Percentiles rank a stretch among this genome's conserved stretches.
These are phyloP conservation scores for Leucogyrophana mollusca DNA, from an alignment of 768 basidiomycete genomes.

Conservation along the genomic window DNA sequence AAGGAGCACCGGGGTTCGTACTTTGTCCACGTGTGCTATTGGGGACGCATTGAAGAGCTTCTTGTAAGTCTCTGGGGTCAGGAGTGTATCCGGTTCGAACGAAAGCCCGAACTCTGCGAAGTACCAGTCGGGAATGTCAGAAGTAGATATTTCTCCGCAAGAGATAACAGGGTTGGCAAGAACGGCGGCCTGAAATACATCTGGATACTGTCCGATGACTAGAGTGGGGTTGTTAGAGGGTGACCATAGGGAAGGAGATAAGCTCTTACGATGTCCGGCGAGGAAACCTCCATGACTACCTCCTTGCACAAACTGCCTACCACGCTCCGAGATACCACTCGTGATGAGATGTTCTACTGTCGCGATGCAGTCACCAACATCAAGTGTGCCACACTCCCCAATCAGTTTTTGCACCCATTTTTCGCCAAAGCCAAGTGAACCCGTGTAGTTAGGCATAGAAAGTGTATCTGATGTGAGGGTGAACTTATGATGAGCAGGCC, in stretches of 20 bases:
- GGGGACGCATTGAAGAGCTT: conserved; percentile 49
- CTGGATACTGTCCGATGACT: conserved; percentile 60
- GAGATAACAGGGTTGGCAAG: conserved; percentile 65
- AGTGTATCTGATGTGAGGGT: no score
- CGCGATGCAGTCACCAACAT: conserved; percentile 58
- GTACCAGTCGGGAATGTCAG: conserved; percentile 69
- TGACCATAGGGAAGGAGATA: neutral
- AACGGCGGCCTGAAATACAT: conserved; percentile 53
- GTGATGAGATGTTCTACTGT: conserved; percentile 45
- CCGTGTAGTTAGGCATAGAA: conserved; percentile 58
- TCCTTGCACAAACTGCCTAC: conserved; percentile 50
- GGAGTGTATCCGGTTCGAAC: conserved; percentile 29
- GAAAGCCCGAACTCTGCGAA: conserved; percentile 36
- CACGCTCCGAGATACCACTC: conserved; percentile 43
- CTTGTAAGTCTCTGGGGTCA: conserved; percentile 40
- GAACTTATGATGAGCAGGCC: no score
- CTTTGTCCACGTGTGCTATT: conserved; percentile 44
- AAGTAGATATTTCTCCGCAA: conserved; percentile 45
- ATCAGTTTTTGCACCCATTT: conserved; percentile 43
- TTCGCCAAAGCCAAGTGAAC: conserved; percentile 60
- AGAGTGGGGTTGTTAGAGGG: neutral
- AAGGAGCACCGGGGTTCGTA: conserved; percentile 49
- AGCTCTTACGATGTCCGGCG: conserved; percentile 44
- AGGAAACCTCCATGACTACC: conserved; percentile 68
- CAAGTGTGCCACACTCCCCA: conserved; percentile 54